A percentile compares a stretch with the other conserved stretches of the same genome.
Conservation (phyloP, 371 early-diverging fungal genomes). For the Mycotypha africana region DNA sequence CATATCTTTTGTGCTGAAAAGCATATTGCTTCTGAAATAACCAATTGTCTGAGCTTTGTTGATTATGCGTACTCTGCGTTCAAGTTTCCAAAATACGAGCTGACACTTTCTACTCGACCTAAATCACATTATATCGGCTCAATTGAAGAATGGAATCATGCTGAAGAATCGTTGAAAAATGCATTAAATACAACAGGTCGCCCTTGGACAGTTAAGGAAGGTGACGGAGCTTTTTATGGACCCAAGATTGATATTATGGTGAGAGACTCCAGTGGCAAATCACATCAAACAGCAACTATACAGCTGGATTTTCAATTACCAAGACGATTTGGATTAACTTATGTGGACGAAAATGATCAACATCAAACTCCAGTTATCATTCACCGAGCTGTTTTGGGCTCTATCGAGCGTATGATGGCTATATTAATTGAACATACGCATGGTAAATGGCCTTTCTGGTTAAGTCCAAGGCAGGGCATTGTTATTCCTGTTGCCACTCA, state of each 20-base stretch:
- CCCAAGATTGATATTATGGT: conserved; percentile 99
- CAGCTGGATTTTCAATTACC: conserved; percentile 98
- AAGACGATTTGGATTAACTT: conserved; percentile 81
- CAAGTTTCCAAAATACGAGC: conserved; percentile 73
- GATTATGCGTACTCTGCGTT: conserved; percentile 84
- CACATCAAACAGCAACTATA: conserved; percentile 98
- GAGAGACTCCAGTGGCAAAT: conserved; percentile 88
- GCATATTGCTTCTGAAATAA: conserved; percentile 80
- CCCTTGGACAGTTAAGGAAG: conserved; percentile 90
- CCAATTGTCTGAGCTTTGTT: conserved; percentile 80
- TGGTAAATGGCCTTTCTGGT: conserved; percentile 98
- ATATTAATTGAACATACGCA: conserved; percentile 89
- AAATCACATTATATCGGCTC: conserved; percentile 90
- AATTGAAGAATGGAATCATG: conserved; percentile 88
- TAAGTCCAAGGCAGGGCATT: conserved; percentile 94
- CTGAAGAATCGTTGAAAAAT: conserved; percentile 78
- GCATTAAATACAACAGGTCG: conserved; percentile 78
- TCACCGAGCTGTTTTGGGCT: conserved; percentile 93
- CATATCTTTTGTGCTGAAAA: conserved; percentile 90
- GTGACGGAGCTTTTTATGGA: conserved; percentile 99
- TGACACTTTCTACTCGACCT: conserved; percentile 96
- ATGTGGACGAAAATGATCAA: conserved; percentile 51
- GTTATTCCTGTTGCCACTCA: conserved; percentile 78
- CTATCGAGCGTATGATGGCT: conserved; percentile 93
- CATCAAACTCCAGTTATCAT: conserved; percentile 86